These are phyloP conservation scores for Fraxinus sp. DNA, from an alignment of 305 asterid genomes.

Conservation along the genomic window DNA sequence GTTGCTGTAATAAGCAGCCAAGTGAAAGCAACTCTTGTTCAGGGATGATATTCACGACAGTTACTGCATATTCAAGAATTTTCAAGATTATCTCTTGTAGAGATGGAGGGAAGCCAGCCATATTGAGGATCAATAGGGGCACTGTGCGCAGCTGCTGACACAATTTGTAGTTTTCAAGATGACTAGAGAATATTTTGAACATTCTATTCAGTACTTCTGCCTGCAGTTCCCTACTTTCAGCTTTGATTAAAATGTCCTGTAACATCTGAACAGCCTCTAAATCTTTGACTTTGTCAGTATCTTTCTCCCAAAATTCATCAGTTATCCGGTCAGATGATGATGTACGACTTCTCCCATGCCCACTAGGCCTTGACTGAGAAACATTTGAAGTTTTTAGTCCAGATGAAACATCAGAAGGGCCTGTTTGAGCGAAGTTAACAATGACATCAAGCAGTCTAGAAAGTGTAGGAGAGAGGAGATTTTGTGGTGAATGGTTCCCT, in stretches of 20 bases:
- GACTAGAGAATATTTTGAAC: constrained; percentile 93
- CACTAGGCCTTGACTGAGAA: constrained; percentile 59
- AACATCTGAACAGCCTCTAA: constrained; percentile 96
- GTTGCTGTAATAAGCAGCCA: constrained; percentile 96
- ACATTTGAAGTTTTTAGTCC: constrained; percentile 50
- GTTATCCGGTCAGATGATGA: constrained; percentile 65
- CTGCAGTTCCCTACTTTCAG: constrained; percentile 86
- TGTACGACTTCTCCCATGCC: constrained; percentile 73
- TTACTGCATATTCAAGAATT: constrained; percentile 98
- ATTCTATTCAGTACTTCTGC: constrained; percentile 90
- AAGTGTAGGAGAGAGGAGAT: constrained; percentile 73
- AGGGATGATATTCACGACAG: constrained; percentile 93
- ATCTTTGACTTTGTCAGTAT: constrained; percentile 83
- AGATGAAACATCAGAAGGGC: constrained; percentile 50
- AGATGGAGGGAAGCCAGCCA: constrained; percentile 86
- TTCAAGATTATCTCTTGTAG: constrained; percentile 93
- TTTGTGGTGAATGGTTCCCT: constrained; percentile 41
- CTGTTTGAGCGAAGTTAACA: constrained; percentile 79
- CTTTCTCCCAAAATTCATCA: constrained; percentile 90
- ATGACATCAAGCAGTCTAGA: constrained; percentile 90
- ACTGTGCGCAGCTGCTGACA: constrained; percentile 98
- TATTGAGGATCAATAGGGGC: constrained; percentile 93
- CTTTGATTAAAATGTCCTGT: constrained; percentile 95
- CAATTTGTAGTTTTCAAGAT: constrained; percentile 86
- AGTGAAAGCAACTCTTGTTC: constrained; percentile 98